Conservation (phyloP, 2,329 filamentous ascomycete species). For the Colletotrichum theobromicola region DNA sequence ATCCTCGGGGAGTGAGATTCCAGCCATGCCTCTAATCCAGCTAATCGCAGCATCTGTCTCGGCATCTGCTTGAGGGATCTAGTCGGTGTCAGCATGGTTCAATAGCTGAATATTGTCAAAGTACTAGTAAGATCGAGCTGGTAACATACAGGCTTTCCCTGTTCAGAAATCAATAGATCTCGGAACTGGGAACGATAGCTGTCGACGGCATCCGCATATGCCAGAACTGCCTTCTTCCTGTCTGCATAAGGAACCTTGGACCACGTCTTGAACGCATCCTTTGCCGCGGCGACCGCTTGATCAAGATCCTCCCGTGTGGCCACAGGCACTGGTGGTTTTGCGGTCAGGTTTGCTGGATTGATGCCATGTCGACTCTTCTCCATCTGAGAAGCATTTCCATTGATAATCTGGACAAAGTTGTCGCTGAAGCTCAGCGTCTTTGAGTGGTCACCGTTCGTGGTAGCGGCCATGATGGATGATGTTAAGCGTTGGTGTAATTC, state of each 20-base stretch:
- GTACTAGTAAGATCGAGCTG: not conserved
- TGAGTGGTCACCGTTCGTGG: not conserved
- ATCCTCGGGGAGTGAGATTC: constrained; percentile 39
- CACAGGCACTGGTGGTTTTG: not conserved
- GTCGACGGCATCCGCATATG: constrained; percentile 30
- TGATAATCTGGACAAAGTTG: constrained; percentile 37
- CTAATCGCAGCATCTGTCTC: constrained; percentile 29
- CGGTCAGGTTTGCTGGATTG: not conserved
- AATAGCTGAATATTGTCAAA: not conserved
- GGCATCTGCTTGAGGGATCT: not conserved
- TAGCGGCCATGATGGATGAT: not conserved
- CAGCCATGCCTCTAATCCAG: constrained; percentile 33
- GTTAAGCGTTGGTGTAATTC: not conserved
- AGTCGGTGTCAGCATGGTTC: not conserved
- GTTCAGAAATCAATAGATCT: constrained; percentile 29
- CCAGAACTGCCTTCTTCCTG: constrained; percentile 24
- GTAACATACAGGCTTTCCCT: constrained; percentile 24
- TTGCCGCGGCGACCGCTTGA: not conserved
- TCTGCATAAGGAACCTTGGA: constrained; percentile 27
- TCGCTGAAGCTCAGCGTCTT: not conserved
- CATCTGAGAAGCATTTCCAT: constrained; percentile 24
- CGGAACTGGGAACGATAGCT: constrained; percentile 23
- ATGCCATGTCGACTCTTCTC: not conserved
- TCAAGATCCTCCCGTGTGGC: not conserved
- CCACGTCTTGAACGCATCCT: constrained; percentile 27